phyloP scores from a whole-genome alignment of 495 filamentous ascomycete genomes.

The Penicillium riverlandense region DNA sequence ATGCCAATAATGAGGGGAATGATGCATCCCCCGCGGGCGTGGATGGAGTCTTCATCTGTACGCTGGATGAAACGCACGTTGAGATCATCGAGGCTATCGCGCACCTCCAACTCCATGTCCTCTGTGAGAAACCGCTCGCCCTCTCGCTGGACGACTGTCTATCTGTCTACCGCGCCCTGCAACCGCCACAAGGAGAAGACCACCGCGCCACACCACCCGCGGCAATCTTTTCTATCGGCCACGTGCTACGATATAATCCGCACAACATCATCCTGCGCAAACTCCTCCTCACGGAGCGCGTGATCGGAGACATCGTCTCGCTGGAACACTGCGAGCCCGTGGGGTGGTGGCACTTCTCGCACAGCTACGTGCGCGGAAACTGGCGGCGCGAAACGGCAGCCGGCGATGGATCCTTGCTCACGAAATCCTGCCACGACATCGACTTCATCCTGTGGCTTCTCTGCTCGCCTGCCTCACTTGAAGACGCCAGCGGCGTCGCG shows the following conservation, averaged over 20 bases:
- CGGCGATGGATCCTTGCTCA: conserved; percentile 58
- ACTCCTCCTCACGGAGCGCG: conserved; percentile 59
- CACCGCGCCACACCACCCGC: conserved; percentile 1
- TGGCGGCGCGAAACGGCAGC: conserved; percentile 69
- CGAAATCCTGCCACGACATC: conserved; percentile 93
- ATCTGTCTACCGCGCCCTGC: conserved; percentile 55
- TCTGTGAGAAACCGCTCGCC: conserved; percentile 93
- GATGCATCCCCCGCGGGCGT: conserved; percentile 26
- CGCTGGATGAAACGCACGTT: conserved; percentile 79
- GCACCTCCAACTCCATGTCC: conserved; percentile 66
- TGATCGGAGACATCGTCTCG: conserved; percentile 78
- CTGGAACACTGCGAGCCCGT: conserved; percentile 91
- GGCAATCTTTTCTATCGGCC: conserved; percentile 69
- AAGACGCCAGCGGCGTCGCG: conserved; percentile 1
- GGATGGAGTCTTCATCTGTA: conserved; percentile 82
- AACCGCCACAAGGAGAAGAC: conserved; percentile 6
- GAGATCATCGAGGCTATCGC: conserved; percentile 68
- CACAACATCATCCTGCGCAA: conserved; percentile 81
- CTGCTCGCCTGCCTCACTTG: conserved; percentile 22
- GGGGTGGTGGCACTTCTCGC: conserved; percentile 93
- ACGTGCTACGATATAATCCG: conserved; percentile 75
- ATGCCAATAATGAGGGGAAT: neutral
- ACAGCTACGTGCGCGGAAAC: conserved; percentile 90
- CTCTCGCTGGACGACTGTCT: conserved; percentile 71
- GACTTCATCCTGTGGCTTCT: conserved; percentile 84